Evolutionary conservation across 164 flowering plant genomes (phyloP).

Genomic region (Buxus sempervirens): DNA sequence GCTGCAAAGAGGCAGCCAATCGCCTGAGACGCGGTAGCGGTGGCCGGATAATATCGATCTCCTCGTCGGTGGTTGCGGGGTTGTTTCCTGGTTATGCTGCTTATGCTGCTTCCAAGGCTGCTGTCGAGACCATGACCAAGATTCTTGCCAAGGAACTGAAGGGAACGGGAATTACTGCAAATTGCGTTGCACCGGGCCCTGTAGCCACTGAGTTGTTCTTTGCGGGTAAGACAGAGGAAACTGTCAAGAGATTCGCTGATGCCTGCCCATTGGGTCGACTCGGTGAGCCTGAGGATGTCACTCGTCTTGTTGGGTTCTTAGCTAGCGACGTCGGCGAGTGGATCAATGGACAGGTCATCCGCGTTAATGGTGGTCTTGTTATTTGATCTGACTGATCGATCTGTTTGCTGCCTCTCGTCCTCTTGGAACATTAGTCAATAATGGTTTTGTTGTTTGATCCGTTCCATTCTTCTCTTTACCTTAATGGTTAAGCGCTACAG

Average conservation of each 20-base stretch:
- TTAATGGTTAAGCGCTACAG: too few species aligned
- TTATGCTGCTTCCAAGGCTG: constrained; percentile 57
- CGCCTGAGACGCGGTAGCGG: constrained; percentile 50
- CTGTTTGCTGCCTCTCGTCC: too few species aligned
- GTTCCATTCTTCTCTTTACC: too few species aligned
- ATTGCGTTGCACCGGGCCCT: constrained; percentile 64
- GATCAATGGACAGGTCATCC: constrained; percentile 58
- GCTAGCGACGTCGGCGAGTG: constrained; percentile 49
- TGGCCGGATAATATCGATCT: constrained; percentile 44
- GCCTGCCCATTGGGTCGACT: constrained; percentile 39
- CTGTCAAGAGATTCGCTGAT: constrained; percentile 24
- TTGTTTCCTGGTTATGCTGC: constrained; percentile 38
- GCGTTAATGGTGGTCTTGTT: constrained; percentile 55
- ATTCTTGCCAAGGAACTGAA: constrained; percentile 59
- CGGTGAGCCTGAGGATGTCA: constrained; percentile 45
- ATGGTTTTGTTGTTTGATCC: too few species aligned
- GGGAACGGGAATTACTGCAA: constrained; percentile 54
- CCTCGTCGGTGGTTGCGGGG: constrained; percentile 40
- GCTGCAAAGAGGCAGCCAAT: constrained; percentile 50
- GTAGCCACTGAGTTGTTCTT: constrained; percentile 57
- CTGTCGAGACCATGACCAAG: constrained; percentile 61
- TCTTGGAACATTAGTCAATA: too few species aligned
- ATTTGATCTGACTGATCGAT: too few species aligned
- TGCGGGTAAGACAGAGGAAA: constrained; percentile 44
- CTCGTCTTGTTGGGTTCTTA: constrained; percentile 52